Evolutionary conservation across 2,329 filamentous ascomycete genomes (phyloP).

Genomic region (Camillea tinctor): DNA sequence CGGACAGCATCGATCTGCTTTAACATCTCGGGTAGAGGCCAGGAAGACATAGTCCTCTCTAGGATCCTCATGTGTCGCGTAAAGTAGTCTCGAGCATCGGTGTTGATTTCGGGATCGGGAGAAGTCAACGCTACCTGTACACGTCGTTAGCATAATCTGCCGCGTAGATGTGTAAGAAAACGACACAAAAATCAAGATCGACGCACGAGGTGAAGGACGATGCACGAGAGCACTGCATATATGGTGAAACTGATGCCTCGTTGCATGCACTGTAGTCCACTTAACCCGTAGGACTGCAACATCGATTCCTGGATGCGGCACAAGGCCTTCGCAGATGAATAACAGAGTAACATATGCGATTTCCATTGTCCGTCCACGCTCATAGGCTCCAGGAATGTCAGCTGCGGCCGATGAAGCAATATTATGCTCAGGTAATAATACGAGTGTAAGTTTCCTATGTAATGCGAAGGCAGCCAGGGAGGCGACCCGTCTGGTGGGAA

Average conservation of each 20-base stretch:
- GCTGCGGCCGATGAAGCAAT: constrained; percentile 82
- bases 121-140: constrained; percentile 84
- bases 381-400: constrained; percentile 74
- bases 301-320: constrained; percentile 86
- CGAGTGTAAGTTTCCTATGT: constrained; percentile 82
- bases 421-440: constrained; percentile 87
- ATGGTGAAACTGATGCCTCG: constrained; percentile 93
- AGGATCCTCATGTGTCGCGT: constrained; percentile 91
- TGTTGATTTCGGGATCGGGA: constrained; percentile 83
- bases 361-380: constrained; percentile 75
- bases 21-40: constrained; percentile 88
- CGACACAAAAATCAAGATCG: constrained; percentile 4
- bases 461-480: constrained; percentile 83
- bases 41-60: constrained; percentile 77
- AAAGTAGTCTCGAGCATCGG: constrained; percentile 84
- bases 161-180: background rate
- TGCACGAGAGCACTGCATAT: constrained; percentile 88
- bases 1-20: constrained; percentile 86
- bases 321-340: constrained; percentile 78
- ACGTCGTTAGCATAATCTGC: constrained; percentile 15
- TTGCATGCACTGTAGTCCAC: constrained; percentile 86
- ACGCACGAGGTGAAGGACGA: constrained; percentile 88
- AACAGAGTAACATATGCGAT: constrained; percentile 82
- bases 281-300: constrained; percentile 71
- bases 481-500: constrained; percentile 77